Evolutionary conservation across 108 stramenopile species (phyloP).

Genomic region (Cyclotella atomus): DNA sequence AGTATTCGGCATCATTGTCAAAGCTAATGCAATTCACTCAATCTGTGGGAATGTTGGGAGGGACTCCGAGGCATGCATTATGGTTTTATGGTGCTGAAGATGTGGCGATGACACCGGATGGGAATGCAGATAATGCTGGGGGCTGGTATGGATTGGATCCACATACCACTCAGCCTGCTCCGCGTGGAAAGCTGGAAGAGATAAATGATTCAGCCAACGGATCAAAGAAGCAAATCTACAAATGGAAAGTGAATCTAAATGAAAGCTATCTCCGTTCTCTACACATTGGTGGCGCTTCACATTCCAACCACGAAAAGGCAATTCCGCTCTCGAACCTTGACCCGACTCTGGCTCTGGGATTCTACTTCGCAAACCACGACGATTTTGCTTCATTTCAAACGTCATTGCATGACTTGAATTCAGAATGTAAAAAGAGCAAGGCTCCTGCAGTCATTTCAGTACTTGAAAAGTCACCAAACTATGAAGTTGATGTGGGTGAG

Average conservation of each 20-base stretch:
- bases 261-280: conserved; percentile 79
- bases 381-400: conserved; percentile 67
- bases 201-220: background rate
- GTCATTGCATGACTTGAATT: conserved; percentile 43
- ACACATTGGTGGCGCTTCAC: conserved; percentile 54
- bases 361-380: conserved; percentile 72
- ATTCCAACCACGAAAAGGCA: conserved; percentile 46
- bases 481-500: conserved; percentile 58
- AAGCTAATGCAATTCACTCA: conserved; percentile 72
- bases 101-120: background rate
- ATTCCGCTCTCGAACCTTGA: conserved; percentile 77
- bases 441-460: conserved; percentile 72
- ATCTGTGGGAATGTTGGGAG: conserved; percentile 89
- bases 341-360: conserved; percentile 87
- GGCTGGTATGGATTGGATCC: conserved; percentile 88
- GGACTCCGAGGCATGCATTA: conserved; percentile 84
- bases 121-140: conserved; percentile 41
- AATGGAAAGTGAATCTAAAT: conserved; percentile 55
- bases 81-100: conserved; percentile 89
- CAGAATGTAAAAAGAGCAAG: conserved; percentile 29
- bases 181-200: conserved; percentile 39
- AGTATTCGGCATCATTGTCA: conserved; percentile 59
- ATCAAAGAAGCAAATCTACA: background rate
- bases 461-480: conserved; percentile 75
- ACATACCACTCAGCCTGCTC: conserved; percentile 82